phyloP scores from a whole-genome alignment of 352 stramenopile species.

The Phytopythium kandeliae region DNA sequence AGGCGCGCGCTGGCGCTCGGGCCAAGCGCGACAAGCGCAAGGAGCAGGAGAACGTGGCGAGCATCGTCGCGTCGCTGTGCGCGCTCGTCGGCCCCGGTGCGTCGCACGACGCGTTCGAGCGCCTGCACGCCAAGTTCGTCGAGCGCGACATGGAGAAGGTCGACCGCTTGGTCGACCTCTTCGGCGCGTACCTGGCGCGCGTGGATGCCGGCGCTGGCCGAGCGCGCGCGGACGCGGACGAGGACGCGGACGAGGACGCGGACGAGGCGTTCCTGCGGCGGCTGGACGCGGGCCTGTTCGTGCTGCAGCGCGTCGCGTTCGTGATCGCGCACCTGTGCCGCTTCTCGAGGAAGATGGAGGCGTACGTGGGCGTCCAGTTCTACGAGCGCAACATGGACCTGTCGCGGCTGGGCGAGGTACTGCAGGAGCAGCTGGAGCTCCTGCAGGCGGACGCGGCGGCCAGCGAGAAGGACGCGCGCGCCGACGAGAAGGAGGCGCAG shows the following conservation, averaged over 20 bases:
- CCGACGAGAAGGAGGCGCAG: conserved; percentile 25
- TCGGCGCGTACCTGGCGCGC: conserved; percentile 62
- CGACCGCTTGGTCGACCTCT: conserved; percentile 72
- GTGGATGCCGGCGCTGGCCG: conserved; percentile 24
- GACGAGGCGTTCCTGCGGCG: conserved; percentile 55
- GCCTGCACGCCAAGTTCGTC: conserved; percentile 78
- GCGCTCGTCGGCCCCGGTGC: conserved; percentile 37
- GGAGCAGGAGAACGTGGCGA: conserved; percentile 60
- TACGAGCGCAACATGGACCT: conserved; percentile 64
- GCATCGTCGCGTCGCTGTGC: conserved; percentile 64
- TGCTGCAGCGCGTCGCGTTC: conserved; percentile 64
- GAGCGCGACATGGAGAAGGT: conserved; percentile 82
- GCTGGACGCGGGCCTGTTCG: conserved; percentile 73
- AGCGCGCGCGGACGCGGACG: conserved; percentile 11
- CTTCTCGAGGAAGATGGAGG: conserved; percentile 56
- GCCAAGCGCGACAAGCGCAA: conserved; percentile 34
- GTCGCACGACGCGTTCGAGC: conserved; percentile 47
- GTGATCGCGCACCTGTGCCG: conserved; percentile 55
- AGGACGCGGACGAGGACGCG: conserved; percentile 26
- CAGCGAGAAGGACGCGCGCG: conserved; percentile 15
- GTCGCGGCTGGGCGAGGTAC: conserved; percentile 28
- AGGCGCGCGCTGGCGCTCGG: conserved; percentile 18
- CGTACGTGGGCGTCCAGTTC: conserved; percentile 74
- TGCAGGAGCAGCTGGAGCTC: conserved; percentile 58
- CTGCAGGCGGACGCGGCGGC: conserved; percentile 21